Evolutionary conservation across 2,329 filamentous ascomycete species (phyloP), one percentile per base, ranked within the genome.

Genomic region (Ceratocystis cubensis): DNA sequence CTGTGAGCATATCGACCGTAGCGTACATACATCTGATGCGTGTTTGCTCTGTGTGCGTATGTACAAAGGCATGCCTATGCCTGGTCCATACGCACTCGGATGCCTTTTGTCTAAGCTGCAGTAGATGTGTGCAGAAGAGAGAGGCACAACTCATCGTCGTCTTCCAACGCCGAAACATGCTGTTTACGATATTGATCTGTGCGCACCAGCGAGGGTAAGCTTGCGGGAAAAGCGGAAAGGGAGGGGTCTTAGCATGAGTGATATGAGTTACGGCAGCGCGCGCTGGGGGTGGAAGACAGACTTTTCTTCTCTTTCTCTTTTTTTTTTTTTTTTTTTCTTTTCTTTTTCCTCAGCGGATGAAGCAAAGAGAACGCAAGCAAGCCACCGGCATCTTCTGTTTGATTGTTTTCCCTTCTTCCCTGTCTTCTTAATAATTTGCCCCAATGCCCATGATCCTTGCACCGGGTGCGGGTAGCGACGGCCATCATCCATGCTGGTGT

Each of bases 381-480:
- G 46, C 46, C 46, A 50, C 22, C 17, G 46, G 17, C 22, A 50
- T n/a, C 22, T 22, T n/a, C 15, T 50, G 17, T 8, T 50, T 13
- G 5, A n/a, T 50, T 22, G 17, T 50, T 50, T 50, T 50, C 46
- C 10, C 22, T 50, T 30, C 7, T 25, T 30, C 50, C 20, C 22
- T 30, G 25, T 22, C 53, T 17, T 30, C 8, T 30, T 17, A 15
- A 13, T 17, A 57, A 15, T 1, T 57, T 28, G 15, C 37, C 22
- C 5, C 61, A 63, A 17, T 20, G 30, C 46, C 61, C 61, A 63
- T 63, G 61, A 46, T 45, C 61, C 61, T 46, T 63, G 61, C 6
- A 37, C 33, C 33, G 33, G 33, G 33, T 46, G 61, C 37, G 61
- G 61, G 61, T 46, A 46, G 37, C 20, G 25, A 44, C 45, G 37